Evolutionary conservation across 495 filamentous ascomycete species (phyloP), one percentile per base, ranked within the genome.

Genomic region (Elasticomyces elasticus): DNA sequence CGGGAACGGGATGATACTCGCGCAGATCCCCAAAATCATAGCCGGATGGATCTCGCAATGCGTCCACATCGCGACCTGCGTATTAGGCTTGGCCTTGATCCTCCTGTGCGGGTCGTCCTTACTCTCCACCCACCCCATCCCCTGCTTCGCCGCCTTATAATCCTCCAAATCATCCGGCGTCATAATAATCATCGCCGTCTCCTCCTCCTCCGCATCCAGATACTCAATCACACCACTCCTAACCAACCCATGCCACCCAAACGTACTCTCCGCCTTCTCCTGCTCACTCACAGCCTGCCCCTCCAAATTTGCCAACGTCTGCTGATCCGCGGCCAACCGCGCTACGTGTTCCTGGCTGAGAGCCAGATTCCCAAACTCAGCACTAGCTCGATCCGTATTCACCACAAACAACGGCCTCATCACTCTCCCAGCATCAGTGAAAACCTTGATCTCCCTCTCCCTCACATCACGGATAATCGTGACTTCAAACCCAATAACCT

Each of bases 31-130:
- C 45, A 97, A 72, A 67, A 99, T 89, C 94, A 97, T 99, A 74
- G 87, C 94, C 11, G 92, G 92, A 64, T 99, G 94, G 65, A 99
- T 97, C 70, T 99, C 92, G 68, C 94, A 97, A 68, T 99, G 92
- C 1, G 92, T 99, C 76, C 87, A 96, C 43, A 83, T 86, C 67
- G 91, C 86, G 0, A 89, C 85, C 6, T 79, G 82, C 11, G 85
- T 79, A 56, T 87, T 94, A 49, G 89, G 75, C 54, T 82, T 83
- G 0, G 89, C 88, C 58, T 89, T 89, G 40, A 96, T 83, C 54
- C 91, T 80, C 69, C 84, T 86, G 59, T 90, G 89, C 26, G 77
- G 75, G 46, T 85, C 76, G 17, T 71, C 69, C 19, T 85, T 78
- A 9, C 79, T 71, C 12, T 84, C 80, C 27, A 72, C 71, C 38